Conservation (phyloP, 257 asterid species). For the Solanum ossicruentum region DNA sequence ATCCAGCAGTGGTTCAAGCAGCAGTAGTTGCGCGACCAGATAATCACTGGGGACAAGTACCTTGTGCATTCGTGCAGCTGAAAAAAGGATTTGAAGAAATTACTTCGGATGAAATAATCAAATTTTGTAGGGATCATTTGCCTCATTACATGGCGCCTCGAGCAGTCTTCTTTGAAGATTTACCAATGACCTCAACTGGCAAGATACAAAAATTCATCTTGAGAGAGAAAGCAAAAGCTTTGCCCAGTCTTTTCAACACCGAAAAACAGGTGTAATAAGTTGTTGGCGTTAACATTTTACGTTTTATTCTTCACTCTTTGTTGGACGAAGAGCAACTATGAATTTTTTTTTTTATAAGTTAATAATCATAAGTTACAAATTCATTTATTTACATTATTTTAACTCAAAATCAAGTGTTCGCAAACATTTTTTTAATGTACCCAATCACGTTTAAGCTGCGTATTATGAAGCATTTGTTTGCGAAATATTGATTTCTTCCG, state of each 20-base stretch:
- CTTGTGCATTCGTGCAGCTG: constrained; percentile 23
- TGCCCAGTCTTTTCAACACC: constrained; percentile 8
- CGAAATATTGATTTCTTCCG: too few relatives aligned
- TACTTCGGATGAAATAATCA: constrained; percentile 7
- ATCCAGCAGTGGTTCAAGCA: constrained; percentile 20
- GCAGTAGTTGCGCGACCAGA: constrained; percentile 22
- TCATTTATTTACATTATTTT: too few relatives aligned
- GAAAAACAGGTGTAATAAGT: neutral
- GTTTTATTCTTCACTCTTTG: too few relatives aligned
- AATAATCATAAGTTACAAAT: too few relatives aligned
- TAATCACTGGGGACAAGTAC: constrained; percentile 5
- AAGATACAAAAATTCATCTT: constrained; percentile 12
- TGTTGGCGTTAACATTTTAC: neutral
- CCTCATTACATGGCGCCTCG: constrained; percentile 1
- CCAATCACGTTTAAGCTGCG: too few relatives aligned
- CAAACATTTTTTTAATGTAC: too few relatives aligned
- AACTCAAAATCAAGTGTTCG: too few relatives aligned
- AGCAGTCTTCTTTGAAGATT: neutral
- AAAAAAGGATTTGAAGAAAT: constrained; percentile 10
- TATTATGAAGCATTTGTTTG: too few relatives aligned
- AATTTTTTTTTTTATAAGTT: too few relatives aligned
- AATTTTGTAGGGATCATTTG: neutral
- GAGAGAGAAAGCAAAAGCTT: constrained; percentile 17
- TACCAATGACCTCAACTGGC: constrained; percentile 13
- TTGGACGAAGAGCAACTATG: too few relatives aligned